Conservation (phyloP, 768 basidiomycete genomes). For the Agrocybe praecox region DNA sequence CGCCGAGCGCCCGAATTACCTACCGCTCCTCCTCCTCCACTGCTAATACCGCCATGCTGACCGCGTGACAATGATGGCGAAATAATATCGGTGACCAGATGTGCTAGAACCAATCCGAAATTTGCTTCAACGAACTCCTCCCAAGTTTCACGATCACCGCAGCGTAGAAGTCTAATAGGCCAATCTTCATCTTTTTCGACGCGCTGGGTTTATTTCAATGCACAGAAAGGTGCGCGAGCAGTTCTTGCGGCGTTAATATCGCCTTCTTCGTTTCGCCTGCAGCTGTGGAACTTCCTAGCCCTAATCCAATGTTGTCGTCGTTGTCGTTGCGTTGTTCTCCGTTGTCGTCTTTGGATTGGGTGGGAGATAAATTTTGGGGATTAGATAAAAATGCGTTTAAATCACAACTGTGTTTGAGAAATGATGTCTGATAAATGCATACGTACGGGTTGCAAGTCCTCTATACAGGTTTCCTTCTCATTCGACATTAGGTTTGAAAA, state of each 20-base stretch:
- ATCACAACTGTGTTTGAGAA: too few species aligned
- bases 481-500: too few species aligned
- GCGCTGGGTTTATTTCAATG: conserved; percentile 78
- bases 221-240: conserved; percentile 78
- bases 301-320: not conserved
- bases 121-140: conserved; percentile 78
- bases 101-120: conserved; percentile 76
- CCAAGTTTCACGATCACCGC: conserved; percentile 74
- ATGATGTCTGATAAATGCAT: too few species aligned
- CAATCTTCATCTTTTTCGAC: conserved; percentile 75
- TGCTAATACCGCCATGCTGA: not conserved
- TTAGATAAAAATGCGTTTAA: conserved; percentile 27
- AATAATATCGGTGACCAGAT: conserved; percentile 78
- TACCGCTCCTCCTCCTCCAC: conserved; percentile 33
- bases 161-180: conserved; percentile 88
- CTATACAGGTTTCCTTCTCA: too few species aligned
- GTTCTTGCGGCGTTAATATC: conserved; percentile 73
- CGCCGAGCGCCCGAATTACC: conserved; percentile 45
- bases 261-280: conserved; percentile 64
- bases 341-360: conserved; percentile 52
- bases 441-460: too few species aligned
- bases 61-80: conserved; percentile 45
- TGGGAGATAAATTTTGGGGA: conserved; percentile 60
- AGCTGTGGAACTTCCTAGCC: conserved; percentile 54
- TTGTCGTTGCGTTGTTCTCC: not conserved